Percentiles rank a stretch among this genome's conserved stretches.
These are phyloP conservation scores for Pulicaria dysenterica DNA, from an alignment of 129 eudicot species.

Conservation along the genomic window DNA sequence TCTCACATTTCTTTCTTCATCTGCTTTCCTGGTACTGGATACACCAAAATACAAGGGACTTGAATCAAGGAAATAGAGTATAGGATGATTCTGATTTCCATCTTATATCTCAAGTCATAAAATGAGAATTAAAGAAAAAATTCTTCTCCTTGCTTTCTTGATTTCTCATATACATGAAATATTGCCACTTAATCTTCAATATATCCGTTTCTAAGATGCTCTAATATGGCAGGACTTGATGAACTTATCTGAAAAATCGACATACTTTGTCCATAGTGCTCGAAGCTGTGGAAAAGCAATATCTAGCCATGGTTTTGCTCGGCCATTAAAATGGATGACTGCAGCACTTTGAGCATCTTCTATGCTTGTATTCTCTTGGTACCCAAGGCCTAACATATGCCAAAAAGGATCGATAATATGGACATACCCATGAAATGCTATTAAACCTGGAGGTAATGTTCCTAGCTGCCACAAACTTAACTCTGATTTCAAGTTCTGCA, in stretches of 20 bases:
- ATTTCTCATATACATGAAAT: conserved; percentile 38
- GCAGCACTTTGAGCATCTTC: conserved; percentile 78
- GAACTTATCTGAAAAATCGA: conserved; percentile 72
- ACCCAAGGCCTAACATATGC: conserved; percentile 98
- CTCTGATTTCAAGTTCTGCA: conserved; percentile 92
- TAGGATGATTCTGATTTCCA: conserved; percentile 30
- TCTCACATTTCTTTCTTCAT: conserved; percentile 28
- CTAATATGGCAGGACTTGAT: conserved; percentile 80
- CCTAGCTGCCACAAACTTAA: conserved; percentile 97
- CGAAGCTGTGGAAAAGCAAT: conserved; percentile 84
- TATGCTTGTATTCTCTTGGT: conserved; percentile 89
- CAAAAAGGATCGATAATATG: conserved; percentile 74
- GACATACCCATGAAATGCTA: conserved; percentile 91
- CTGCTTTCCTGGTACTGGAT: conserved; percentile 17
- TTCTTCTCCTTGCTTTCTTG: conserved; percentile 32
- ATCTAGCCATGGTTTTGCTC: conserved; percentile 99
- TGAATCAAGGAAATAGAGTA: conserved; percentile 33
- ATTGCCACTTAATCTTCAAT: conserved; percentile 11
- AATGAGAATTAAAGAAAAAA: conserved; percentile 32
- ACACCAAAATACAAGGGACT: conserved; percentile 31
- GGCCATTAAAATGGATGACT: conserved; percentile 85
- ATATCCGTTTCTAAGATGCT: conserved; percentile 41
- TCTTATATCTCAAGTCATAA: conserved; percentile 31
- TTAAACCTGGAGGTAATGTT: conserved; percentile 93
- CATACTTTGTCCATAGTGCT: conserved; percentile 72